phyloP scores from a whole-genome alignment of 495 filamentous ascomycete species.

The Cudoniella acicularis region DNA sequence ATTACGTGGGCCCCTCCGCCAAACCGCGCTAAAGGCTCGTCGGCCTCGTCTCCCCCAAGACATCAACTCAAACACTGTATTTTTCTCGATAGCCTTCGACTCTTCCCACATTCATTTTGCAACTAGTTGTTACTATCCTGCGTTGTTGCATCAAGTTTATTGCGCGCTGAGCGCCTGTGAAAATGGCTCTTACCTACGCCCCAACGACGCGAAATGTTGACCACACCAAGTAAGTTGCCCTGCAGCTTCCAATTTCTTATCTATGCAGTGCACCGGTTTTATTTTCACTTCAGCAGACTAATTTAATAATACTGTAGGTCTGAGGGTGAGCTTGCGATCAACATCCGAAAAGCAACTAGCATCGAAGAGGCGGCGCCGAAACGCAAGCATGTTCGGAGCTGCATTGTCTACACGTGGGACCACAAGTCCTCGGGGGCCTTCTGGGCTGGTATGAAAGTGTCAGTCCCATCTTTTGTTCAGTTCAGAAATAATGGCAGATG shows the following conservation, averaged over 20 bases:
- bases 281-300: not conserved
- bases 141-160: not conserved
- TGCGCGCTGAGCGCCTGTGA: conserved; percentile 12
- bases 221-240: conserved; percentile 24
- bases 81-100: not conserved
- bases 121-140: not conserved
- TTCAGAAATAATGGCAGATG: not conserved
- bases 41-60: not conserved
- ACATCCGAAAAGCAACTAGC: conserved; percentile 95
- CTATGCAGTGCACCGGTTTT: not conserved
- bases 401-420: conserved; percentile 99
- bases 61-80: not conserved
- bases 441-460: conserved; percentile 99
- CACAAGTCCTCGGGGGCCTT: conserved; percentile 95
- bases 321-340: conserved; percentile 88
- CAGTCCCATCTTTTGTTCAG: conserved; percentile 31
- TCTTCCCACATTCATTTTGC: not conserved
- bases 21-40: not conserved
- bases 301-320: conserved; percentile 52
- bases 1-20: not conserved
- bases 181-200: conserved; percentile 20
- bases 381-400: conserved; percentile 96
- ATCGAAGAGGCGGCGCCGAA: conserved; percentile 95
- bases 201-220: conserved; percentile 24
- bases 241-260: not conserved